phyloP scores from a whole-genome alignment of 805 yeast genomes.

The Pichia sporocuriosa region DNA sequence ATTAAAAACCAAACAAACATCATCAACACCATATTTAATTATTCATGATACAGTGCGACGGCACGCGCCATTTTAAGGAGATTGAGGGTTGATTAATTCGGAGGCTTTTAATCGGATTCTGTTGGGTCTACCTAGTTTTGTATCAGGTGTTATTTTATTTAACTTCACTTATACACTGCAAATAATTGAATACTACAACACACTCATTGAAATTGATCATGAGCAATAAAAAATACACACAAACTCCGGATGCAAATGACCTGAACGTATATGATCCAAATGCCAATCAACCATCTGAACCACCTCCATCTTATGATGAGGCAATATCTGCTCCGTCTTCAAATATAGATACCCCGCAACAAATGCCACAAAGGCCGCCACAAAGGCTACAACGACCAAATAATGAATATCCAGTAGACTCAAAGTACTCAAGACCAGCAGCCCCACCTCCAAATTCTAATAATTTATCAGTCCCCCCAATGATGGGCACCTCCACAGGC shows the following conservation, averaged over 20 bases:
- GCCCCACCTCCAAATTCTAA: constrained; percentile 12
- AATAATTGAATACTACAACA: too few species aligned
- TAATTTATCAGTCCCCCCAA: background rate
- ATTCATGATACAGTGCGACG: too few species aligned
- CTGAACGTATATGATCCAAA: constrained; percentile 13
- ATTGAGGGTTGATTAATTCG: too few species aligned
- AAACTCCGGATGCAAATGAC: constrained; percentile 8
- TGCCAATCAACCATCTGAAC: constrained; percentile 17
- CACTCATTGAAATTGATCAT: background rate
- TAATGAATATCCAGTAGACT: background rate
- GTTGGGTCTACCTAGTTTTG: too few species aligned
- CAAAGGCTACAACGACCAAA: constrained; percentile 5
- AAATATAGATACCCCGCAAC: constrained; percentile 9
- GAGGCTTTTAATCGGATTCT: too few species aligned
- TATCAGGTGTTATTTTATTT: too few species aligned
- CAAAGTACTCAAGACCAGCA: constrained; percentile 4
- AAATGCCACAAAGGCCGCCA: constrained; percentile 3
- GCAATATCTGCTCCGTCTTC: constrained; percentile 21
- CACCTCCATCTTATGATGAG: constrained; percentile 45
- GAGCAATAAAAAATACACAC: background rate
- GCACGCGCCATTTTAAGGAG: too few species aligned
- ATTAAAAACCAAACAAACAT: background rate
- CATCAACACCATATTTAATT: background rate
- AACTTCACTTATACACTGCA: too few species aligned
- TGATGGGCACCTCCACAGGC: too few species aligned